Base-by-base conservation (phyloP, 2,329 filamentous ascomycete genomes). In the Fusarium heterosporum region DNA sequence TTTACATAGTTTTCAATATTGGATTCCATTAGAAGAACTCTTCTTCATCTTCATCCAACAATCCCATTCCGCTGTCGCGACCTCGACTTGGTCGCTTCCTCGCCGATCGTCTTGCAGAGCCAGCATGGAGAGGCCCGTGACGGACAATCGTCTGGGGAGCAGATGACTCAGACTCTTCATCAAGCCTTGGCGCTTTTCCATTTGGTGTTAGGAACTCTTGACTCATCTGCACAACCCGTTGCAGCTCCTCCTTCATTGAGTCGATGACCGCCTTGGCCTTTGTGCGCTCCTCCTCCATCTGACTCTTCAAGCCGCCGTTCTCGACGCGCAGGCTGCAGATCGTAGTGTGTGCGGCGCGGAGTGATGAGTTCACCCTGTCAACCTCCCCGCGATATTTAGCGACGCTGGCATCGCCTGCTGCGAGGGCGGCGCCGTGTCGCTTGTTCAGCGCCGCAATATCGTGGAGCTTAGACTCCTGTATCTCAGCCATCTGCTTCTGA, bases 51-150 rank as follows among this genome's bases (percentile, higher is more conserved):
- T 87, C 85, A 28, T 85, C 84, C 72, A 87, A 65, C 25, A 88
- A 77, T 0, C 84, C 85, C 48, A 88, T 70, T 0, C 85, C 86
- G 53, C 84, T 87, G 72, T 88, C 86, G 64, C 83, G 81, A 57
- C 81, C 78, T 59, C 49, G 19, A 16, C 49, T 45, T 5, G 29
- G 19, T 52, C 49, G 40, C 49, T 52, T 52, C 43, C 19, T 52
- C 12, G 28, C 46, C 14, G 4, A 17, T 13, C 22, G 25, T 19
- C 16, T 43, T 12, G 29, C 39, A 13, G 32, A 36, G 8, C 49
- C 29, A 17, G 26, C n/a, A 34, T 14, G n/a, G 32, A 36, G 32
- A 36, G 16, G n/a, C 32, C 32, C 32, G 32, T 16, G 32, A 36
- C 32, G 16, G n/a, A 36, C 32, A 36, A 36, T 4, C 32, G 14